Percentiles rank a stretch among this genome's conserved stretches.
Evolutionary conservation across 768 basidiomycete genomes (phyloP).

Genomic region (Pilatotrama ljubarskyi): DNA sequence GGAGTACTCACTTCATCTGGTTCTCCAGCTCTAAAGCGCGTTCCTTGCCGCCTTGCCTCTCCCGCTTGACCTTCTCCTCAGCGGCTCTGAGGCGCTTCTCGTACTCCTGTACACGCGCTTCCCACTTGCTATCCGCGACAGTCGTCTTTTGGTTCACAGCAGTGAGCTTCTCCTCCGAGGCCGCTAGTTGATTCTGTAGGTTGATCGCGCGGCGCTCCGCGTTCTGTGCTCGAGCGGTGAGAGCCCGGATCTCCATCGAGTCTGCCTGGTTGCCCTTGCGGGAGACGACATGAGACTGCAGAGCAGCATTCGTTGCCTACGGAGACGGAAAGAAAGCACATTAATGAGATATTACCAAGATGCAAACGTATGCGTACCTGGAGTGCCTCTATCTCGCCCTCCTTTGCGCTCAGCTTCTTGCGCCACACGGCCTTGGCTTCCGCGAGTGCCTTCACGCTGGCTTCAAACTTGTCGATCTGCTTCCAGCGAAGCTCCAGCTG

Average conservation of each 20-base stretch:
- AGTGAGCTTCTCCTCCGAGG: slow-evolving; percentile 84
- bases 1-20: slow-evolving; percentile 67
- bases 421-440: slow-evolving; percentile 85
- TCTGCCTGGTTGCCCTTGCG: slow-evolving; percentile 56
- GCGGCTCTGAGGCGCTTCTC: slow-evolving; percentile 77
- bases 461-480: slow-evolving; percentile 89
- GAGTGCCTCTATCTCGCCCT: slow-evolving; percentile 86
- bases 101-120: slow-evolving; percentile 92
- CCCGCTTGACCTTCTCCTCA: slow-evolving; percentile 90
- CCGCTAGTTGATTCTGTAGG: slow-evolving; percentile 77
- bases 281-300: slow-evolving; percentile 64
- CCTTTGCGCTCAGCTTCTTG: slow-evolving; percentile 75
- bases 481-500: slow-evolving; percentile 88
- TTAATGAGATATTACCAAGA: background rate
- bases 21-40: slow-evolving; percentile 74
- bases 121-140: slow-evolving; percentile 86
- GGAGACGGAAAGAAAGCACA: slow-evolving; percentile 35
- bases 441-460: slow-evolving; percentile 75
- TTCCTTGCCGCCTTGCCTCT: slow-evolving; percentile 93
- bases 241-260: slow-evolving; percentile 67
- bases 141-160: slow-evolving; percentile 69
- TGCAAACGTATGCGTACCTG: slow-evolving; percentile 46
- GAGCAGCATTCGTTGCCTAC: slow-evolving; percentile 73
- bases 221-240: slow-evolving; percentile 73
- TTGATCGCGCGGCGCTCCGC: slow-evolving; percentile 88